phyloP scores from a whole-genome alignment of 2,329 filamentous ascomycete species.

The Xylariaceae sp. region DNA sequence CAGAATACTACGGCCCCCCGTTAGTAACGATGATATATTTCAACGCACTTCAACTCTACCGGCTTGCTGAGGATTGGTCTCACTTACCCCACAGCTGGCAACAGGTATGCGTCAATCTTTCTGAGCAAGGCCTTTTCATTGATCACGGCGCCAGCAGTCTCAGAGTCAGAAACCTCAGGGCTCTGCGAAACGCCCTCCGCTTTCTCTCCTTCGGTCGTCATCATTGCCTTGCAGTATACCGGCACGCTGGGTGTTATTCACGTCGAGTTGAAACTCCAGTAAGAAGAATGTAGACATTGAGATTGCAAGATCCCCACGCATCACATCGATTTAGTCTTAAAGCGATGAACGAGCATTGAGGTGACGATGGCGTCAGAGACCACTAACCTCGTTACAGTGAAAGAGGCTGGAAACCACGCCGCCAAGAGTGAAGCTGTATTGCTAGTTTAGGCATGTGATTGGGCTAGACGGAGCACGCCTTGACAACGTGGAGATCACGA shows the following conservation, averaged over 20 bases:
- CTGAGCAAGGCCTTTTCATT: conserved; percentile 65
- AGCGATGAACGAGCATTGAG: background rate
- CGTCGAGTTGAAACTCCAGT: too few species aligned
- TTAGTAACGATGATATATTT: conserved; percentile 6
- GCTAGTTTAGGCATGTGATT: conserved; percentile 16
- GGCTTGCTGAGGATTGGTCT: background rate
- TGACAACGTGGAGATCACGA: conserved; percentile 25
- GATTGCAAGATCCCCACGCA: too few species aligned
- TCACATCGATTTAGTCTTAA: too few species aligned
- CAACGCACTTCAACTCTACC: background rate
- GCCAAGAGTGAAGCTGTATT: background rate
- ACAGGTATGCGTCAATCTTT: conserved; percentile 59
- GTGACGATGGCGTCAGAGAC: conserved; percentile 19
- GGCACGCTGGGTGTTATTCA: background rate
- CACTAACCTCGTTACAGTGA: conserved; percentile 1
- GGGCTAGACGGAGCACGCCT: conserved; percentile 24
- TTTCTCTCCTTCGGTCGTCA: conserved; percentile 26
- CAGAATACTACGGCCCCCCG: conserved; percentile 43
- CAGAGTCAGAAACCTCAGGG: conserved; percentile 30
- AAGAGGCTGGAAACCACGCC: conserved; percentile 1
- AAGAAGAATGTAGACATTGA: too few species aligned
- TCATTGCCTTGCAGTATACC: conserved; percentile 1
- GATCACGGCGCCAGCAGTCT: conserved; percentile 40
- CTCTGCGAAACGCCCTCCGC: conserved; percentile 19
- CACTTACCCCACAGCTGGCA: conserved; percentile 57